These are phyloP conservation scores for Pseudogymnoascus sp. DNA, from an alignment of 2,329 filamentous ascomycete species.

Conservation along the genomic window DNA sequence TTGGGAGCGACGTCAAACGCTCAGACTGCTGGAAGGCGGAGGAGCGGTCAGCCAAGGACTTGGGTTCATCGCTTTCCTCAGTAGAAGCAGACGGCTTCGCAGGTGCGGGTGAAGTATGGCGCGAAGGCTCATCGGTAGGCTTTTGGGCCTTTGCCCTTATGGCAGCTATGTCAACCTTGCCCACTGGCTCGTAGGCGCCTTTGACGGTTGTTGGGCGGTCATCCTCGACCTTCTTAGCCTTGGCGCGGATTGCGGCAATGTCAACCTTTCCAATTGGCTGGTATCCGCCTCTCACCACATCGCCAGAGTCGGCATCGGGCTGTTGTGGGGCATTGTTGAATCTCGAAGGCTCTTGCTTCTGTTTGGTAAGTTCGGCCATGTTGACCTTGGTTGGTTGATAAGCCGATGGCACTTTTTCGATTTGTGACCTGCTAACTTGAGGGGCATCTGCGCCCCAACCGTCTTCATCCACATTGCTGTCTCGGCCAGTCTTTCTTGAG, in stretches of 20 bases:
- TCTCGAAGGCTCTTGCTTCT: constrained; percentile 61
- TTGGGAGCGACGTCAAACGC: constrained; percentile 79
- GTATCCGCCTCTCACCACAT: constrained; percentile 79
- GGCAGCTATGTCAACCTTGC: constrained; percentile 94
- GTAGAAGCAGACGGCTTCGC: constrained; percentile 34
- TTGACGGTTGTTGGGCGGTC: constrained; percentile 81
- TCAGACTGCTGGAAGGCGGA: constrained; percentile 70
- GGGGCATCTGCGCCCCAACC: constrained; percentile 95
- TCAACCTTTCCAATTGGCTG: constrained; percentile 97
- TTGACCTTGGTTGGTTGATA: constrained; percentile 97
- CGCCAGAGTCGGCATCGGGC: constrained; percentile 38
- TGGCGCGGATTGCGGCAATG: constrained; percentile 80
- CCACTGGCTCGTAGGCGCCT: constrained; percentile 88
- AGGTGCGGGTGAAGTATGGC: constrained; percentile 37
- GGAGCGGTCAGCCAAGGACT: constrained; percentile 68
- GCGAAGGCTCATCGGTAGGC: constrained; percentile 36
- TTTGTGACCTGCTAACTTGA: constrained; percentile 74
- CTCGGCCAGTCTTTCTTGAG: constrained; percentile 46
- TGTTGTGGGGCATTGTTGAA: constrained; percentile 44
- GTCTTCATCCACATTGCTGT: constrained; percentile 66
- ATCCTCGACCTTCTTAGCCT: constrained; percentile 62
- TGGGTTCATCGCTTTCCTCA: constrained; percentile 46
- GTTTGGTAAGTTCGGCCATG: constrained; percentile 74
- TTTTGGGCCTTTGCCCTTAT: constrained; percentile 80
- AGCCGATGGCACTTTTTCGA: constrained; percentile 87